Base-by-base conservation (phyloP, 192 early-diverging fungal species). In the Dispira parvispora region DNA sequence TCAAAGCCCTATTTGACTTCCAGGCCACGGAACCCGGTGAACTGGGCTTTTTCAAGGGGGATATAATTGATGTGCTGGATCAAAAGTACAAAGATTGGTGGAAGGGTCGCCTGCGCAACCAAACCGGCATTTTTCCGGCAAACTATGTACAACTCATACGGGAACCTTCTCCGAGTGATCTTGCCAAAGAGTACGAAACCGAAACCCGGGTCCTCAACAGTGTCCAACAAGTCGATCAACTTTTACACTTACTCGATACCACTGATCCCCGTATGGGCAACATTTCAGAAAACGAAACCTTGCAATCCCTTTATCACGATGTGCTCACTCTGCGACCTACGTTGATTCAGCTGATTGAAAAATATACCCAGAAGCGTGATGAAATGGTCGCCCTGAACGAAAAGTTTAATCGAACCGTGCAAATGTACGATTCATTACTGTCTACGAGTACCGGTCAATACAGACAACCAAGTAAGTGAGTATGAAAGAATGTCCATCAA, bases 81-180 rank as follows among this genome's bases (percentile, higher is more conserved):
- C 87, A 84, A 62, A 89, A 92, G 11, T 99, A 92, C 76, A 84
- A 89, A 63, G 96, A 99, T 70, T 99, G 96, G 96, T 99, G 95
- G 94, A 89, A 91, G 66, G 96, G 94, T 25, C 83, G 89, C 69
- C 71, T 87, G n/a, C 76, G 77, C 13, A 88, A 88, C n/a, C 80
- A 82, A 52, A 80, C 82, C 55, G 96, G 96, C 13, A 94, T 99
- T 46, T 98, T 99, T 64, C 96, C 96, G 11, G 88, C 91, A 13
- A 98, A 98, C 69, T 99, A 96, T 75, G 94, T 98, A 72, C 82
- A 90, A 62, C 79, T 82, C 25, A 72, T 88, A 16, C 69, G 74
- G 9, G 87, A 88, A 44, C 74, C 79, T 3, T 77, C 77, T 9
- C 64, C 68, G n/a, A 71, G 73, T 8, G 78, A 83, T 45, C 65